A percentile compares a stretch with the other conserved stretches of the same genome.
Evolutionary conservation across 805 yeast species (phyloP).

Genomic region (Hanseniaspora hatyaiensis): DNA sequence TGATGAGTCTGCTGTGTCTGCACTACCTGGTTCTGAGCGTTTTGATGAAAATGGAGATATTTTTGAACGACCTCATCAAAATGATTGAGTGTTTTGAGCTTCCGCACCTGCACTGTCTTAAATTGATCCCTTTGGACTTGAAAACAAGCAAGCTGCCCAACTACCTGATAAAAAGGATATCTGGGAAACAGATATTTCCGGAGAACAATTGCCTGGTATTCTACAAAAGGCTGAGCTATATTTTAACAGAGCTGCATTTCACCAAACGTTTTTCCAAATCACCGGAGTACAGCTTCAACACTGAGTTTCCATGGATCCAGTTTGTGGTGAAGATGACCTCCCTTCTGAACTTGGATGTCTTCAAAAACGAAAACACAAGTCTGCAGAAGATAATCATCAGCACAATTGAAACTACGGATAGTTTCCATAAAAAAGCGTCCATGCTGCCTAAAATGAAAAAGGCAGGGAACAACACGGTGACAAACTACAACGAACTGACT

Average conservation of each 20-base stretch:
- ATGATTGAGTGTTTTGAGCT: constrained; percentile 17
- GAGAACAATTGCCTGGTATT: constrained; percentile 9
- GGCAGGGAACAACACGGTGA: constrained; percentile 5
- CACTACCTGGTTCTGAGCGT: constrained; percentile 40
- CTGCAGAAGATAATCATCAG: neutral
- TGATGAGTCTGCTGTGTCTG: constrained; percentile 26
- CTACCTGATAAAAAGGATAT: constrained; percentile 11
- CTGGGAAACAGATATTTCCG: constrained; percentile 15
- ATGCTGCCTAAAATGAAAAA: neutral
- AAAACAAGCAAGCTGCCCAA: constrained; percentile 5
- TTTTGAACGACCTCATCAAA: constrained; percentile 36
- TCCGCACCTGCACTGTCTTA: constrained; percentile 8
- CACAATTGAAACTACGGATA: neutral
- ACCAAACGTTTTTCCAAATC: neutral
- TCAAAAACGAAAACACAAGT: neutral
- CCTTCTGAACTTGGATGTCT: neutral
- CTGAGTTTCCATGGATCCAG: constrained; percentile 12
- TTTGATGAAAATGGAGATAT: constrained; percentile 40
- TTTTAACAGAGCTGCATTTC: neutral
- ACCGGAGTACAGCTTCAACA: neutral
- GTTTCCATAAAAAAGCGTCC: neutral
- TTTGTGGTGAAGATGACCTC: neutral
- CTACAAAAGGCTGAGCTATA: constrained; percentile 7
- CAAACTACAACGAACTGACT: constrained; percentile 3
- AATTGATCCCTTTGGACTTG: neutral